These are phyloP conservation scores for Melastoma candidum DNA, from an alignment of 441 rosid species.

Conservation along the genomic window DNA sequence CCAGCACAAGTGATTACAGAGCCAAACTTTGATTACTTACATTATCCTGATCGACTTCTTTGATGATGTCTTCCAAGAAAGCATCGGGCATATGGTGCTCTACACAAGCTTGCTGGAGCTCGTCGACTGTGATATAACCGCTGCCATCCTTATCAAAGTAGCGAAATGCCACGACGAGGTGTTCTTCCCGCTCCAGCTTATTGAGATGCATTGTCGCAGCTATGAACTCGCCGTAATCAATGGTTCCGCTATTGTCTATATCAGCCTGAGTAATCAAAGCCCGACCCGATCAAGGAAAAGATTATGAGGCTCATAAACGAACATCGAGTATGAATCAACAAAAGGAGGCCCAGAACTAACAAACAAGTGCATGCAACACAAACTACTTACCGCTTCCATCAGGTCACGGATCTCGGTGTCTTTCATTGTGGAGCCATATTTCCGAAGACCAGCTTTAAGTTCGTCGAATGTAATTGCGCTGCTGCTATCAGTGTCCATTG, in stretches of 20 bases:
- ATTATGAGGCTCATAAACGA: not conserved
- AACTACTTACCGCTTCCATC: slow-evolving; percentile 17
- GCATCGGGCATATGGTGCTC: slow-evolving; percentile 19
- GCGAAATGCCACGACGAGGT: slow-evolving; percentile 16
- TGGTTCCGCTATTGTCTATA: slow-evolving; percentile 20
- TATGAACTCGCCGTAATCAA: slow-evolving; percentile 18
- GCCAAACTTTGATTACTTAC: slow-evolving; percentile 2
- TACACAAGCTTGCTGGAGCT: slow-evolving; percentile 19
- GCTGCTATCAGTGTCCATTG: slow-evolving; percentile 18
- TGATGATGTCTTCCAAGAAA: slow-evolving; percentile 17
- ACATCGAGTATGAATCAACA: not conserved
- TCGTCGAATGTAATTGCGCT: slow-evolving; percentile 18
- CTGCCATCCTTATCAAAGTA: slow-evolving; percentile 18
- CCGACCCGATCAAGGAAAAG: slow-evolving; percentile 1
- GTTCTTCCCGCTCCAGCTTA: slow-evolving; percentile 18
- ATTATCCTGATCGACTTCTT: slow-evolving; percentile 19
- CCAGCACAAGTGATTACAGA: not conserved
- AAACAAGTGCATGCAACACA: not conserved
- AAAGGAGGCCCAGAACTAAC: not conserved
- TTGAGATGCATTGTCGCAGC: slow-evolving; percentile 20
- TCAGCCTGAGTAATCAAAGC: slow-evolving; percentile 12
- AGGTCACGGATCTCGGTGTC: slow-evolving; percentile 19
- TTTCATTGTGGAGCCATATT: slow-evolving; percentile 18
- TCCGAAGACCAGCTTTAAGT: slow-evolving; percentile 17
- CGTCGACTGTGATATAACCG: slow-evolving; percentile 19